Evolutionary conservation across 2,329 filamentous ascomycete genomes (phyloP), one percentile per base, ranked within the genome.

Genomic region (Claviceps fusiformis): DNA sequence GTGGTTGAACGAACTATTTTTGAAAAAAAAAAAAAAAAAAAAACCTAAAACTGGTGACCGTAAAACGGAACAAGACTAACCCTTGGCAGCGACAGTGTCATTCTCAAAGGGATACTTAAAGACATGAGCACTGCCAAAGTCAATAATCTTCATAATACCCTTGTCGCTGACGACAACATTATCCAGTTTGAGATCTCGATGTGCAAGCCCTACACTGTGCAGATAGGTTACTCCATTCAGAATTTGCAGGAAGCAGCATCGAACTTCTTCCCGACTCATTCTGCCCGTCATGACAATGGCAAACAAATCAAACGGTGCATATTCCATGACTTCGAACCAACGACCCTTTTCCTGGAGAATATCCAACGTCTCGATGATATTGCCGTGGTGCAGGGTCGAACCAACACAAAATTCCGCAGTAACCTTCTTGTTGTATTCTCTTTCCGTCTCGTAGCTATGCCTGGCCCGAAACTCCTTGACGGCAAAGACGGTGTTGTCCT

Each of bases 271-370:
- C 57, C 89, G 83, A 45, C 82, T 82, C 93, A 98, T 98, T 71
- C 90, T 95, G 41, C 93, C 93, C 0, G 93, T 97, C 93, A 98
- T 98, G 61, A 98, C 93, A 60, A 95, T 95, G 13, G 93, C 93
- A 67, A 98, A 98, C 35, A 98, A 78, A 68, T 98, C 93, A 65
- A 78, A 98, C 0, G 93, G 93, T 11, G 91, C 93, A 65, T 95
- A 98, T 67, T 98, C 93, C 93, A 98, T 98, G 46, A 98, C 93
- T 66, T 97, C 92, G 65, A 90, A 98, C 89, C 93, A 98, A 60
- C 86, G 90, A 52, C 82, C 83, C 70, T 92, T 93, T 71, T 98
- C 93, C 61, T 95, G 88, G 11, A 98, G 82, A 59, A 98, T 95
- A 69, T 98, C 93, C 61, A 98, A 79, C 1, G 93, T 97, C 70